These are phyloP conservation scores for Cryphonectria carpinicola DNA, from an alignment of 2,329 filamentous ascomycete species.

Conservation along the genomic window DNA sequence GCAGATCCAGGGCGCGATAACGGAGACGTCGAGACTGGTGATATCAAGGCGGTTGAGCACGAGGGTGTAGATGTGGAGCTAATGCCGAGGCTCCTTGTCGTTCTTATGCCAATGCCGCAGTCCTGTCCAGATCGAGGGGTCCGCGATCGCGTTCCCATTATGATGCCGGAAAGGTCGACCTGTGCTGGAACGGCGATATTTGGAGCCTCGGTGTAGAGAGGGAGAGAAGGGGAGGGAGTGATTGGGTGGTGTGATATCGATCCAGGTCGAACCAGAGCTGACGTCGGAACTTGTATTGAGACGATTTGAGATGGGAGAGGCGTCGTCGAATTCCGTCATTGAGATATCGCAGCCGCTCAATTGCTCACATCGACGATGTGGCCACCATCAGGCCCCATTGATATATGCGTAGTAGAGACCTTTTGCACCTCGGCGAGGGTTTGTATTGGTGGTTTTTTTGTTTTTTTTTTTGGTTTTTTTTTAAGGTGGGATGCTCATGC, in stretches of 20 bases:
- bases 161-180: conserved; percentile 25
- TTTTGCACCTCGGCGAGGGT: conserved; percentile 5
- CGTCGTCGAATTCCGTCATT: neutral
- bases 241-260: conserved; percentile 4
- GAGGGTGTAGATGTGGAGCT: conserved; percentile 16
- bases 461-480: neutral
- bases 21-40: conserved; percentile 14
- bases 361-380: conserved; percentile 10
- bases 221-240: neutral
- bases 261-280: neutral
- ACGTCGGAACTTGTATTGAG: neutral
- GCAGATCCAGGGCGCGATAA: neutral
- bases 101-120: conserved; percentile 37
- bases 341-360: conserved; percentile 8
- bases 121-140: conserved; percentile 37
- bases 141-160: conserved; percentile 41
- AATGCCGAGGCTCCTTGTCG: conserved; percentile 29
- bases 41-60: conserved; percentile 15
- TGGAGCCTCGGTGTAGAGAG: neutral
- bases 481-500: conserved; percentile 24
- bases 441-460: neutral
- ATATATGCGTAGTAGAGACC: conserved; percentile 1
- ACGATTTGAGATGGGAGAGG: conserved; percentile 6
- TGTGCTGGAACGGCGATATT: conserved; percentile 16
- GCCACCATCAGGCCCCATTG: conserved; percentile 10